These are phyloP conservation scores for Zygosaccharomyces lentus DNA, from an alignment of 805 yeast species.

Conservation along the genomic window DNA sequence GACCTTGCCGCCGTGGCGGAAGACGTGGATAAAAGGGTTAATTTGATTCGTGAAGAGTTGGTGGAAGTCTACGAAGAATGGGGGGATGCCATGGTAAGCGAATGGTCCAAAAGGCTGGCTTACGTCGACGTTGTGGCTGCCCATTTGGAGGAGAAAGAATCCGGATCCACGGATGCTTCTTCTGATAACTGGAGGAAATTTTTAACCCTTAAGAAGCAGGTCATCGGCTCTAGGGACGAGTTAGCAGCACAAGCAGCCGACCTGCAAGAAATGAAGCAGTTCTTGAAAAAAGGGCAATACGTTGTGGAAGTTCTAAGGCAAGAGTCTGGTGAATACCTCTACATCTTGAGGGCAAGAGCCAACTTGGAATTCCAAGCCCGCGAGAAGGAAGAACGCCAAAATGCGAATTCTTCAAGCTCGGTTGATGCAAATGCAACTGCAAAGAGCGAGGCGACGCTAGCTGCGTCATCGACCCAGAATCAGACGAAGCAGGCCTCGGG, in stretches of 20 bases:
- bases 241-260: constrained; percentile 38
- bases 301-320: constrained; percentile 47
- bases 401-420: constrained; percentile 16
- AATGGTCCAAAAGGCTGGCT: constrained; percentile 58
- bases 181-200: constrained; percentile 61
- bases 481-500: too few species aligned
- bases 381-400: constrained; percentile 38
- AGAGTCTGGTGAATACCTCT: constrained; percentile 60
- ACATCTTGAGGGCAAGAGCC: constrained; percentile 53
- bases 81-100: constrained; percentile 61
- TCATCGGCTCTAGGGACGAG: constrained; percentile 53
- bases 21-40: constrained; percentile 36
- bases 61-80: constrained; percentile 71
- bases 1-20: constrained; percentile 32
- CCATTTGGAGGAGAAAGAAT: constrained; percentile 11
- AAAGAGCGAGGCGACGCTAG: constrained; percentile 3
- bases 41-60: constrained; percentile 41
- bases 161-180: constrained; percentile 32
- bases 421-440: not conserved
- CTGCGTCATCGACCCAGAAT: not conserved
- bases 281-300: constrained; percentile 36
- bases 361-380: constrained; percentile 53
- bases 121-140: constrained; percentile 33
- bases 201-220: constrained; percentile 49
- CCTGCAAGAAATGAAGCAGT: constrained; percentile 29